Conservation (phyloP, 2,329 filamentous ascomycete genomes). For the Arthrinium phaeospermum region DNA sequence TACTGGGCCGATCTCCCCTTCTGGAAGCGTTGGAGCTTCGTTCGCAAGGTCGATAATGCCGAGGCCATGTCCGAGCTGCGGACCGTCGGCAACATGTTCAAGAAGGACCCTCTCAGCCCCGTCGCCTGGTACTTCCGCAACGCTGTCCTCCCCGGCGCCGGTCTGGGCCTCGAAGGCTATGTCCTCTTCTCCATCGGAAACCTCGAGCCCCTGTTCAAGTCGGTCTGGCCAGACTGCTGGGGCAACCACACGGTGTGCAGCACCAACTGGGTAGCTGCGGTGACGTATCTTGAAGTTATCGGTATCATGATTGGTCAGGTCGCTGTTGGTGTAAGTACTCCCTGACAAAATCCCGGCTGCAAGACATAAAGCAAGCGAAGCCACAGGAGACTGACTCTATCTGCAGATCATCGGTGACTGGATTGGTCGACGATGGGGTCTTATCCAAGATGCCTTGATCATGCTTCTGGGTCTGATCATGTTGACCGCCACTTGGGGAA, state of each 20-base stretch:
- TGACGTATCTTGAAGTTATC: slow-evolving; percentile 90
- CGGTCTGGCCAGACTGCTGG: slow-evolving; percentile 83
- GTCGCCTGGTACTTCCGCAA: slow-evolving; percentile 88
- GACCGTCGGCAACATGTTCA: slow-evolving; percentile 78
- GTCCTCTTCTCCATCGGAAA: slow-evolving; percentile 98
- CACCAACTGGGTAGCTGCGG: slow-evolving; percentile 79
- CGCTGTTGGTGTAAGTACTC: slow-evolving; percentile 72
- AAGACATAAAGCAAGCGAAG: not conserved
- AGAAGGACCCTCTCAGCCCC: slow-evolving; percentile 83
- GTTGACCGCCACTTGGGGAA: slow-evolving; percentile 89
- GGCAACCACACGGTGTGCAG: slow-evolving; percentile 67
- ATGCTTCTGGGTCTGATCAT: slow-evolving; percentile 94
- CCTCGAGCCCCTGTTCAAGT: slow-evolving; percentile 79
- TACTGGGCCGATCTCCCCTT: slow-evolving; percentile 93
- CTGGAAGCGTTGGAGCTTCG: slow-evolving; percentile 73
- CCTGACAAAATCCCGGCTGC: slow-evolving; percentile 19
- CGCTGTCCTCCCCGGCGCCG: slow-evolving; percentile 90
- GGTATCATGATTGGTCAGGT: slow-evolving; percentile 97
- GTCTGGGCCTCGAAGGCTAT: slow-evolving; percentile 91
- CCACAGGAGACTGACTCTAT: slow-evolving; percentile 23
- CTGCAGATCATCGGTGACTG: slow-evolving; percentile 64
- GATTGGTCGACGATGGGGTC: slow-evolving; percentile 90
- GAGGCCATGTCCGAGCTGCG: slow-evolving; percentile 73
- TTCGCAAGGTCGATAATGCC: slow-evolving; percentile 71
- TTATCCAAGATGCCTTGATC: slow-evolving; percentile 92